A percentile compares a stretch with the other conserved stretches of the same genome.
Evolutionary conservation across 768 basidiomycete species (phyloP).

Genomic region (Rickenella mellea): DNA sequence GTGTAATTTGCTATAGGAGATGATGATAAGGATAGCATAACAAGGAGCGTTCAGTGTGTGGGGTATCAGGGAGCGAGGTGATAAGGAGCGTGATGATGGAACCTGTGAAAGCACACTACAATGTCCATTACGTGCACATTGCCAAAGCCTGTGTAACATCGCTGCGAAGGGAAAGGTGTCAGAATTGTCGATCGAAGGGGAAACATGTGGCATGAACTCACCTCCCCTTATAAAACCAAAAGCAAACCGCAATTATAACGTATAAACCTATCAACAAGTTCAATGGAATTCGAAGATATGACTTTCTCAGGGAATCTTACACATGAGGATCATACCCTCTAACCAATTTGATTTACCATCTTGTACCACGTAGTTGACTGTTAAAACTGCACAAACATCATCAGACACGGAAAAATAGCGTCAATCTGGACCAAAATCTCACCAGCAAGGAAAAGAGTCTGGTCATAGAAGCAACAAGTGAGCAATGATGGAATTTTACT

Average conservation of each 20-base stretch:
- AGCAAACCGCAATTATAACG: conserved; percentile 58
- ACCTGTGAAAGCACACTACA: too few species aligned
- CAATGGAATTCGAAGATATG: conserved; percentile 6
- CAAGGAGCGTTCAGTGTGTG: background rate
- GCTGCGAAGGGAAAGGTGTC: background rate
- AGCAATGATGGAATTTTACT: conserved; percentile 25
- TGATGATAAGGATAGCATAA: background rate
- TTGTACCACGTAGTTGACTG: conserved; percentile 72
- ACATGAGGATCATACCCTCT: conserved; percentile 73
- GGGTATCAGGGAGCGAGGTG: background rate
- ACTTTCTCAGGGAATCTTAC: conserved; percentile 29
- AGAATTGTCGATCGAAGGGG: background rate
- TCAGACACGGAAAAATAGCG: background rate
- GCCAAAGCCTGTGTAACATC: background rate
- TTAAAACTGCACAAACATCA: conserved; percentile 41
- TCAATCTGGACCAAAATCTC: background rate
- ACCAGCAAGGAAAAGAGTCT: conserved; percentile 15
- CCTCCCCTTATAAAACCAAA: conserved; percentile 49
- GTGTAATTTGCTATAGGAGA: background rate
- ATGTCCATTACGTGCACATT: background rate
- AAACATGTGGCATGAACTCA: background rate
- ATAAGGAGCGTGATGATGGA: background rate
- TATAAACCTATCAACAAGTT: conserved; percentile 42
- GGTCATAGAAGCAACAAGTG: conserved; percentile 35
- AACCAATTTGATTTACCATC: conserved; percentile 84